Conservation (phyloP, 805 yeast genomes). For the Lipomyces japonicus region DNA sequence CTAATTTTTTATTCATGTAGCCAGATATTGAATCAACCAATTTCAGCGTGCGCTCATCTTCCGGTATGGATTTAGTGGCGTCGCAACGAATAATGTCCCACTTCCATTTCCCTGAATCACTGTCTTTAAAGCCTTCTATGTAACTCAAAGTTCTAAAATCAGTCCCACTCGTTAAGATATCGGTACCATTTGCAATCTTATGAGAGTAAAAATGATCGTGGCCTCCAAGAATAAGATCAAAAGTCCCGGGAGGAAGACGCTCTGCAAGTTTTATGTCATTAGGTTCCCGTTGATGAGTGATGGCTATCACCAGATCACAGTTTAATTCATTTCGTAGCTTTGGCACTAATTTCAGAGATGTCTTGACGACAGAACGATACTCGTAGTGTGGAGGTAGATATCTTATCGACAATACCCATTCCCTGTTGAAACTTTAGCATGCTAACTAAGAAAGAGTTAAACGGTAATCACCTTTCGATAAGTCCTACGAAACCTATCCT, state of each 20-base stretch:
- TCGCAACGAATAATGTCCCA: constrained; percentile 25
- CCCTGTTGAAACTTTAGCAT: constrained; percentile 13
- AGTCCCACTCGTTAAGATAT: constrained; percentile 26
- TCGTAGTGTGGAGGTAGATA: constrained; percentile 21
- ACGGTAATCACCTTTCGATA: constrained; percentile 19
- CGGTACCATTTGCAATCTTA: constrained; percentile 20
- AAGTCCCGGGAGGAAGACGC: constrained; percentile 23
- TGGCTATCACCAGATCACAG: constrained; percentile 29
- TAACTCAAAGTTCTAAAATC: constrained; percentile 30
- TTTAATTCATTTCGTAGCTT: constrained; percentile 20
- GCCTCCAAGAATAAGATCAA: constrained; percentile 29
- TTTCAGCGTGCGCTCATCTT: constrained; percentile 12
- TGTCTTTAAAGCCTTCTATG: constrained; percentile 23
- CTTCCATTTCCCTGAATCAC: constrained; percentile 7
- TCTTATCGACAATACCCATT: constrained; percentile 30
- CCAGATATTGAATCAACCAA: constrained; percentile 18
- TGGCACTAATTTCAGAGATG: constrained; percentile 9
- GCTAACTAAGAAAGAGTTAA: neutral
- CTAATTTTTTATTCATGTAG: constrained; percentile 16
- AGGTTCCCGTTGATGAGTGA: constrained; percentile 32
- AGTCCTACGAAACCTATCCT: constrained; percentile 28
- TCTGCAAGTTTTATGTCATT: constrained; percentile 26
- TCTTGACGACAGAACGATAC: constrained; percentile 20
- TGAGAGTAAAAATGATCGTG: constrained; percentile 31
- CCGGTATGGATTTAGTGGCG: constrained; percentile 12